These are phyloP conservation scores for Sphenostylis stenocarpa DNA, from an alignment of 306 rosid species.

Conservation along the genomic window DNA sequence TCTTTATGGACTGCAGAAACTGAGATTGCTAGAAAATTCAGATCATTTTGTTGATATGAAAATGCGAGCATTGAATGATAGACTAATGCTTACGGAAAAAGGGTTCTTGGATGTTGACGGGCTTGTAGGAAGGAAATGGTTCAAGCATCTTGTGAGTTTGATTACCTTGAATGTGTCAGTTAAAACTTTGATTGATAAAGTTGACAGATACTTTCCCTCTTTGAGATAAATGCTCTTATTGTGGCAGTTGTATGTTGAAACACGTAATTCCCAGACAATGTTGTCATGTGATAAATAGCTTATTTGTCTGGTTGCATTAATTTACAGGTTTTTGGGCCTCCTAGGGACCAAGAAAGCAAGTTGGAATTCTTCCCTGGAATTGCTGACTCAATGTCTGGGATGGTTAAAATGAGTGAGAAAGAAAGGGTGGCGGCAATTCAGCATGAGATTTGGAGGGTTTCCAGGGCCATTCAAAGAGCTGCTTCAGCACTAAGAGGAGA, in stretches of 20 bases:
- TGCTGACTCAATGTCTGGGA: constrained; percentile 60
- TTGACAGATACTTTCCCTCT: not conserved
- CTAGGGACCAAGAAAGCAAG: constrained; percentile 50
- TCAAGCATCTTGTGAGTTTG: constrained; percentile 87
- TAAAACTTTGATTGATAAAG: not conserved
- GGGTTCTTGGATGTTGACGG: constrained; percentile 80
- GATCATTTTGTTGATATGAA: constrained; percentile 42
- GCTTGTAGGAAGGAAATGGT: constrained; percentile 67
- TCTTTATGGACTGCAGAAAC: constrained; percentile 46
- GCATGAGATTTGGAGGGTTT: constrained; percentile 91
- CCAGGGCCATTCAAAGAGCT: constrained; percentile 79
- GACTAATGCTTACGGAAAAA: constrained; percentile 71
- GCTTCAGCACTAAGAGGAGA: constrained; percentile 73
- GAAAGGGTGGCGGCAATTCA: constrained; percentile 48
- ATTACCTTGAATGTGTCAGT: not conserved
- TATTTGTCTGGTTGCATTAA: not conserved
- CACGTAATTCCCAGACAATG: not conserved
- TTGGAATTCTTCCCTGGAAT: constrained; percentile 79
- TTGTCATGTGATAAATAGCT: not conserved
- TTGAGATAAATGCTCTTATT: too few relatives aligned
- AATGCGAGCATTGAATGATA: constrained; percentile 73
- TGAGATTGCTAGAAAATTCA: constrained; percentile 45
- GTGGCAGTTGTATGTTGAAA: not conserved
- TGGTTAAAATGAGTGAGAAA: constrained; percentile 35
- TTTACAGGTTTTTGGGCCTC: constrained; percentile 66